Evolutionary conservation across 169 alveolate species (phyloP), one percentile per base, ranked within the genome.

Genomic region (Perkinsus marinus): DNA sequence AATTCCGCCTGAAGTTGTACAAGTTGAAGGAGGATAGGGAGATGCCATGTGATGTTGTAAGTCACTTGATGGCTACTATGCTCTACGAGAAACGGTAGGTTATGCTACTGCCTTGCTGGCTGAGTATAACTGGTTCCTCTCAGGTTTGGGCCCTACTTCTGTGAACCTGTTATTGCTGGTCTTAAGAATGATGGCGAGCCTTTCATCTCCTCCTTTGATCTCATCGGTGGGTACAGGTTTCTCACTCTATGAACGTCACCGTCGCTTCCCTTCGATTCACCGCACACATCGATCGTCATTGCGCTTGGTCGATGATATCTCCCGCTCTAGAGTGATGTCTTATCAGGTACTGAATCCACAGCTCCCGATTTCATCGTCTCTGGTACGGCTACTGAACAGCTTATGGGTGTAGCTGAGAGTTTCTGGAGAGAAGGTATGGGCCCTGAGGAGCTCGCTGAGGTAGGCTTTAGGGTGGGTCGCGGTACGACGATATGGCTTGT

Each of bases 161-260:
- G 95, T 22, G 95, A 94, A 39, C 97, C 97, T 39, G 94, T 96
- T 30, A 95, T 96, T 22, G 97, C 96, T 34, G 97, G 97, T 13
- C 95, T 96, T 36, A 96, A 96, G 91, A 93, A 90, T 0, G 91
- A 94, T 90, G 93, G 94, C 92, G 94, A 39, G 36, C 97, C 97
- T 57, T 95, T 93, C 91, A 94, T 96, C 69, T 95, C 96, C 22
- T 93, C 96, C 41, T 96, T 94, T 92, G 97, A 96, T 91, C 94
- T 94, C 39, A 96, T 96, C 90, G 97, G 97, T 36, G 89, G 93
- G 89, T n/a, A n/a, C n/a, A n/a, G n/a, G n/a, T n/a, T n/a, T n/a
- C n/a, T n/a, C n/a, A n/a, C n/a, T n/a, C n/a, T n/a, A n/a, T n/a
- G n/a, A n/a, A n/a, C n/a, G n/a, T n/a, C n/a, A n/a, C n/a, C n/a